These are phyloP conservation scores for Pseudomonodictys pantanalensis DNA, from an alignment of 495 filamentous ascomycete genomes.

Conservation along the genomic window DNA sequence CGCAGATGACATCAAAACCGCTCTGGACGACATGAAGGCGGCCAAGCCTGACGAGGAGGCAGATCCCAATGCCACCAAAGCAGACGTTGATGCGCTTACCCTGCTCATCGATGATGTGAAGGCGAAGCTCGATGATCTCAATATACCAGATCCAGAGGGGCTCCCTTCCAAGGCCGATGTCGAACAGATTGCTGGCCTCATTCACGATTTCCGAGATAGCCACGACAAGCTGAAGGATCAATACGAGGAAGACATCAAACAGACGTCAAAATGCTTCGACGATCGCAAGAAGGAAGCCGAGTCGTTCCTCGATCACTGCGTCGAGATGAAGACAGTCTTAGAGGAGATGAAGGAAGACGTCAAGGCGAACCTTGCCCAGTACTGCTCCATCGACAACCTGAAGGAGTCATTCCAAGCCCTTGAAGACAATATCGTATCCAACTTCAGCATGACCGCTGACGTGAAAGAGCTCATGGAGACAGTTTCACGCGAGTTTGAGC, in stretches of 20 bases:
- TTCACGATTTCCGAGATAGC: conserved; percentile 60
- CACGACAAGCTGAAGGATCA: conserved; percentile 54
- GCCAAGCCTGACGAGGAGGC: conserved; percentile 54
- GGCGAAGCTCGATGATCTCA: conserved; percentile 66
- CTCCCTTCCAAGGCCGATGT: conserved; percentile 61
- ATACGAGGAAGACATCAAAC: conserved; percentile 64
- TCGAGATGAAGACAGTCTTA: conserved; percentile 56
- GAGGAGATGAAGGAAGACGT: conserved; percentile 65
- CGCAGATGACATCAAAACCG: conserved; percentile 67
- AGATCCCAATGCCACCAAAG: conserved; percentile 67
- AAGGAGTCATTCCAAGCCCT: conserved; percentile 50
- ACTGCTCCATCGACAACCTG: conserved; percentile 53
- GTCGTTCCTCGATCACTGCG: conserved; percentile 56
- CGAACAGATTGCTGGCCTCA: conserved; percentile 62
- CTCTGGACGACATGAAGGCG: conserved; percentile 75
- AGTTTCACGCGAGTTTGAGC: conserved; percentile 78
- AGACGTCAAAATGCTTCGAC: conserved; percentile 75
- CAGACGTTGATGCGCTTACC: conserved; percentile 73
- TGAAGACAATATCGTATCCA: conserved; percentile 38
- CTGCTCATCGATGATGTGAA: conserved; percentile 78
- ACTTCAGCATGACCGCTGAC: conserved; percentile 57
- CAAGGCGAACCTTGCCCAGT: conserved; percentile 59
- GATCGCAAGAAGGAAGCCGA: conserved; percentile 67
- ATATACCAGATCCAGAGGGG: conserved; percentile 61
- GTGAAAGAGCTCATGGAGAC: conserved; percentile 78